Evolutionary conservation across 768 basidiomycete species (phyloP).

Genomic region (Calocera viscosa): DNA sequence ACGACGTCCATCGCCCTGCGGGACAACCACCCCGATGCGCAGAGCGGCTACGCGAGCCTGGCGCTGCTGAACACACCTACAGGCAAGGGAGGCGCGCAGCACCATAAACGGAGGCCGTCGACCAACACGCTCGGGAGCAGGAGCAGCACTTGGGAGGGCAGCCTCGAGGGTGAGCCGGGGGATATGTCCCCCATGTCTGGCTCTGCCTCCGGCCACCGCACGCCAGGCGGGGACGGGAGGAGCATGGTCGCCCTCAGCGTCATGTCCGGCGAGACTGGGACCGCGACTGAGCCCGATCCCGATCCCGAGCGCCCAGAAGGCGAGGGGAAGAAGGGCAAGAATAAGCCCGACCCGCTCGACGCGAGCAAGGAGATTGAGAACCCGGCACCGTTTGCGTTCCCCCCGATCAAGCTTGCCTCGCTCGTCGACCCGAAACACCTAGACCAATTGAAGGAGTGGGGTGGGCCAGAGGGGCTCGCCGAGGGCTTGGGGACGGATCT

Average conservation of each 20-base stretch:
- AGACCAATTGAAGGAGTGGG: slow-evolving; percentile 49
- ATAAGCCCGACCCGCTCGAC: background rate
- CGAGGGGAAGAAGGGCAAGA: background rate
- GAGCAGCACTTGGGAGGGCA: slow-evolving; percentile 22
- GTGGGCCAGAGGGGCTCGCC: slow-evolving; percentile 57
- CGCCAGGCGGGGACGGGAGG: background rate
- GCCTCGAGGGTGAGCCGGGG: slow-evolving; percentile 26
- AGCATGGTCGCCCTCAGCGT: background rate
- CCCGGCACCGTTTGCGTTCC: slow-evolving; percentile 58
- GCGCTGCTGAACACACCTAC: slow-evolving; percentile 11
- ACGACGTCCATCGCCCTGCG: slow-evolving; percentile 16
- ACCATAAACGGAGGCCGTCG: background rate
- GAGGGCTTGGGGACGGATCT: slow-evolving; percentile 58
- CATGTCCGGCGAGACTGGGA: background rate
- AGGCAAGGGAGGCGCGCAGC: background rate
- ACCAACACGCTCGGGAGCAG: background rate
- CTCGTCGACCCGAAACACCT: slow-evolving; percentile 84
- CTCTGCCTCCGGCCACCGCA: background rate
- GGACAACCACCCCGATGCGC: slow-evolving; percentile 27
- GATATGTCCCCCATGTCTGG: slow-evolving; percentile 26
- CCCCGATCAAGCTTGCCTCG: slow-evolving; percentile 63
- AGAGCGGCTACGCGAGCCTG: slow-evolving; percentile 16
- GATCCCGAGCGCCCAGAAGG: background rate
- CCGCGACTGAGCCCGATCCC: background rate
- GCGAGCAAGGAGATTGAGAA: slow-evolving; percentile 32